Base-by-base conservation (phyloP, 495 filamentous ascomycete species). In the Xylaria cubensis region DNA sequence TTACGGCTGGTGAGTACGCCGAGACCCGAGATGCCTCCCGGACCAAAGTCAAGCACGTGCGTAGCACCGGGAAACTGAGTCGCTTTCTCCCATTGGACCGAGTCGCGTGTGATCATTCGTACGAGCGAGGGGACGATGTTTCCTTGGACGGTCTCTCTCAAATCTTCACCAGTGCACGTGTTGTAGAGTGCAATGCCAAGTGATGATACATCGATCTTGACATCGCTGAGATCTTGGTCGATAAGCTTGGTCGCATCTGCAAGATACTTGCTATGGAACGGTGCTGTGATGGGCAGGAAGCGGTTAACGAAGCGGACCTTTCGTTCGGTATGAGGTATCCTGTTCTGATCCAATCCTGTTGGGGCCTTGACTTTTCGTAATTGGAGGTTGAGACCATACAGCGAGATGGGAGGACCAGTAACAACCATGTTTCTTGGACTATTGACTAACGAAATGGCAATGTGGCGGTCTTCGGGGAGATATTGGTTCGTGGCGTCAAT, bases 1-100 rank as follows among this genome's bases (percentile, higher is more conserved):
- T 97, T 99, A 42, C 95, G 92, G 86, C 97, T 97, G 26, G 95
- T 99, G 59, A 99, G 85, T n/a, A 97, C 93, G 70, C 96, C 96
- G 59, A 99, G 91, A 46, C 96, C 96, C 42, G 96, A 98, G 74
- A 97, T 95, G 42, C 96, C 96, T 74, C 96, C 96, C 15, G 96
- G 96, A 29, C 96, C 96, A 74, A 99, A 98, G 82, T 98, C 96
- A 72, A 98, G 81, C 62, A 98, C 92, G 80, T 99, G 96, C 3
- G 96, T 97, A 13, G 96, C 96, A 4, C 86, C 84, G 4, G 93
- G 90, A 85, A 98, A 97, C 46, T 91, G 86, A 15, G 95, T 98
- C 24, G 96, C 94, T 75, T 92, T 91, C 80, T 97, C 95, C 96
- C 96, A 99, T 78, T 97, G 89, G 61, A 99, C 96, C 2, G 92